Evolutionary conservation across 306 rosid species (phyloP), one percentile per base, ranked within the genome.

Genomic region (Hylodesmum podocarpum): DNA sequence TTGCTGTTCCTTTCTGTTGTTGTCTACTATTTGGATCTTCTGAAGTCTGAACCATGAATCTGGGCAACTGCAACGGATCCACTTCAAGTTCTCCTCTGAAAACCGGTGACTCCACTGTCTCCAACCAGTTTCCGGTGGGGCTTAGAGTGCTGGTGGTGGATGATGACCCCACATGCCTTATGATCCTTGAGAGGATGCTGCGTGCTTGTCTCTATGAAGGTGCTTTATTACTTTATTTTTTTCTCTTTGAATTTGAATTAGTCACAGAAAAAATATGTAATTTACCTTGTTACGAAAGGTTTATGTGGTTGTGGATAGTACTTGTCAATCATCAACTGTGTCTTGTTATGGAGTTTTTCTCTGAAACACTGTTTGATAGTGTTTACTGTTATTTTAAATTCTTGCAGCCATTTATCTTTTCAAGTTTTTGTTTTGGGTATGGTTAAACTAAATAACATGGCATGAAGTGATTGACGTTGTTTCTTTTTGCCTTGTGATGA

Each of bases 151-250:
- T 96, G 8, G 94, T 96, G 6, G 99, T 96, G 0, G 99, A 96
- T 36, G 99, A 96, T 86, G 99, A 96, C 83, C 94, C 97, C 15
- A 96, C 99, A 0, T 96, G 99, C 47, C 96, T 96, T 13, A 82
- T 86, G 94, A 92, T 96, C 90, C 89, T 96, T 74, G 98, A 96
- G 85, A 91, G 73, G 91, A 96, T 96, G 99, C 98, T 96, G 7
- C 82, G 84, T 13, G 84, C 80, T 63, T 95, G 99, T 69, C 86
- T 82, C 80, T 96, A 92, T 33, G 96, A 92, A 81, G 99, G 99
- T 96, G 63, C 11, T 58, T 3, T 57, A 25, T 70, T 46, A 12
- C 24, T 61, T 66, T 68, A 27, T 41, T n/a, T 49, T 73, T 16
- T 8, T 50, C 10, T 39, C 6, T 46, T 25, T 9, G 41, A 8